Evolutionary conservation across 2,329 filamentous ascomycete species (phyloP).

Genomic region (Fonsecaea nubica): DNA sequence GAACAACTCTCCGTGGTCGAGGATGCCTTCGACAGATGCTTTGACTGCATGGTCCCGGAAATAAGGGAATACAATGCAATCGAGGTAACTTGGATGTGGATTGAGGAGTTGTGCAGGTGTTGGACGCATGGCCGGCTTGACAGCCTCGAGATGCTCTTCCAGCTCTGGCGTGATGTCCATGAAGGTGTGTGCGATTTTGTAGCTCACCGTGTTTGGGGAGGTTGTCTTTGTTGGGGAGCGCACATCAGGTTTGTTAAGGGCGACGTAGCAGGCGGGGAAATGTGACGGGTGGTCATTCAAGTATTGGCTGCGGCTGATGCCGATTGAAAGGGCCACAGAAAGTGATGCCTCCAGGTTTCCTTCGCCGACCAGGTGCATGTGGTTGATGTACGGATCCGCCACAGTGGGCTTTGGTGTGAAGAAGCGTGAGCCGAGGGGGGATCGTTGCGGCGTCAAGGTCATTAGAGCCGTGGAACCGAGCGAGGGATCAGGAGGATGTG

Average conservation of each 20-base stretch:
- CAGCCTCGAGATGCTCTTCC: conserved; percentile 22
- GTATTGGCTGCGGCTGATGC: conserved; percentile 33
- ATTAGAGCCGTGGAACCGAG: conserved; percentile 1
- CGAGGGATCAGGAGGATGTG: not conserved
- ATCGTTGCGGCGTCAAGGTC: conserved; percentile 17
- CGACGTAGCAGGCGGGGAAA: conserved; percentile 32
- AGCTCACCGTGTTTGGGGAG: conserved; percentile 2
- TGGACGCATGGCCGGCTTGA: conserved; percentile 26
- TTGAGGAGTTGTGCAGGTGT: conserved; percentile 27
- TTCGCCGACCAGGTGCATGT: conserved; percentile 29
- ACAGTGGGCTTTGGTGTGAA: not conserved
- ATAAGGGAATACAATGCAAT: conserved; percentile 37
- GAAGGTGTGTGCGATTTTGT: conserved; percentile 20
- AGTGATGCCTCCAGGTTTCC: conserved; percentile 32
- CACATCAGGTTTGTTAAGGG: conserved; percentile 20
- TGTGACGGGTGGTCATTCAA: conserved; percentile 37
- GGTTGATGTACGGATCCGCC: conserved; percentile 31
- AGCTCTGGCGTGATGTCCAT: conserved; percentile 25
- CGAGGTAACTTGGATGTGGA: conserved; percentile 36
- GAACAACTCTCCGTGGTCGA: conserved; percentile 50
- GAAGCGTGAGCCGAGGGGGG: conserved; percentile 2
- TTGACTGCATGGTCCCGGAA: conserved; percentile 34
- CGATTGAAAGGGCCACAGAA: conserved; percentile 27
- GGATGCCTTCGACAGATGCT: conserved; percentile 26
- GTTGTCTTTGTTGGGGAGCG: not conserved